Base-by-base conservation (phyloP, 305 asterid species). In the Lippia alba region DNA sequence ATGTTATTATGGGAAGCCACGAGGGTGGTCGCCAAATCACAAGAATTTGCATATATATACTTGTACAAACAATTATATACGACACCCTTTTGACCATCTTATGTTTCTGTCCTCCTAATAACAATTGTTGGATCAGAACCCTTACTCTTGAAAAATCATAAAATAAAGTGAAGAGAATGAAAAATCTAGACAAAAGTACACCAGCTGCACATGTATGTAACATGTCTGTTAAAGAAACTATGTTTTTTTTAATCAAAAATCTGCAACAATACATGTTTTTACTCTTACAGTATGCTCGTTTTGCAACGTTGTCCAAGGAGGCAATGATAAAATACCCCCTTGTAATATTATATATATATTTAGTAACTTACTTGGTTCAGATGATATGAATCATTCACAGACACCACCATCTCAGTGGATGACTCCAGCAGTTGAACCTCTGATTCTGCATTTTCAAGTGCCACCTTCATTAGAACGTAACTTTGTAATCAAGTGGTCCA, bases 301-400 rank as follows among this genome's bases (percentile, higher is more conserved):
- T 69, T 61, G 39, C 4, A 34, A 15, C 17, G 51, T 17, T 53
- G 51, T 51, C 30, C 30, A 24, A 24, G 30, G 30, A n/a, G n/a
- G n/a, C n/a, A n/a, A n/a, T n/a, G n/a, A 24, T 24, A 24, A 24
- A 24, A 24, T 24, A 24, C 30, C 30, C 30, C 30, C 30, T 24
- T 36, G 48, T 39, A 36, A 36, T 36, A 8, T 36, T 36, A 36
- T 36, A 24, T 24, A 24, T 36, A 24, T 20, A 14, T 17, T n/a
- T 34, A 56, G 57, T n/a, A 53, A 64, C 88, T 82, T 84, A 83
- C 87, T 67, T 79, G 85, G 73, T 72, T 76, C 30, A 73, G 64
- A 66, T 74, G 72, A 64, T 74, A 74, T 9, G 80, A 63, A 48
- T 61, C 65, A n/a, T 71, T 79, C 44, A 57, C 63, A 34, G 75